These are phyloP conservation scores for Penicillium sclerotigenum DNA, from an alignment of 2,329 filamentous ascomycete species.

Conservation along the genomic window DNA sequence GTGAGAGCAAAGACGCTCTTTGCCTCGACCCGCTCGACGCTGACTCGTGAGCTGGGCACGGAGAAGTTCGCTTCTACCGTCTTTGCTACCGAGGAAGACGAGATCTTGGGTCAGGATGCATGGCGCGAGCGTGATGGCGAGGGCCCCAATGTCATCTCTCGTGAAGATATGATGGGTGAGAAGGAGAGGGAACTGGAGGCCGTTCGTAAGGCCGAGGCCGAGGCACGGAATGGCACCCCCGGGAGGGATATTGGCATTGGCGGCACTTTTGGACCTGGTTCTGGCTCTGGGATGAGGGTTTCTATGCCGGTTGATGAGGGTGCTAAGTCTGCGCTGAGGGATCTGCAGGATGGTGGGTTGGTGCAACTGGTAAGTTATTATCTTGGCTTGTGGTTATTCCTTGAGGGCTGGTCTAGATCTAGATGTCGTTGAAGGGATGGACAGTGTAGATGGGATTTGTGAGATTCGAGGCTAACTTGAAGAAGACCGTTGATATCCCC, in stretches of 20 bases:
- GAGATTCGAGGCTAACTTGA: constrained; percentile 23
- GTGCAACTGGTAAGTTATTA: constrained; percentile 50
- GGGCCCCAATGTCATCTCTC: constrained; percentile 24
- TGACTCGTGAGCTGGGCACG: constrained; percentile 58
- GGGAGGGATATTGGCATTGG: constrained; percentile 49
- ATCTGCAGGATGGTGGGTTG: constrained; percentile 37
- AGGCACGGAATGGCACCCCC: constrained; percentile 53
- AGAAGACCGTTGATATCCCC: constrained; percentile 40
- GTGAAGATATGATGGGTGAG: constrained; percentile 57
- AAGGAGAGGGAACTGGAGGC: constrained; percentile 59
- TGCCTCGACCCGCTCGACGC: constrained; percentile 60
- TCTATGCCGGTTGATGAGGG: constrained; percentile 54
- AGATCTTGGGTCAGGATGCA: constrained; percentile 54
- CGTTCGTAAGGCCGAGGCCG: constrained; percentile 58
- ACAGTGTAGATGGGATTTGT: background rate
- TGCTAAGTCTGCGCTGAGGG: constrained; percentile 51
- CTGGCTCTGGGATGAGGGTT: constrained; percentile 43
- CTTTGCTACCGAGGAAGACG: constrained; percentile 58
- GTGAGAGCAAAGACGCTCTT: constrained; percentile 66
- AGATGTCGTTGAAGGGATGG: background rate
- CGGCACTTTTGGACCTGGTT: constrained; percentile 33
- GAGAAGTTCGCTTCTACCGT: constrained; percentile 59
- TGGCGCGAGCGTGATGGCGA: constrained; percentile 53
- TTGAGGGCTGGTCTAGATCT: background rate
- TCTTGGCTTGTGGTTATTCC: background rate